Evolutionary conservation across 352 stramenopile species (phyloP).

Genomic region (Elongisporangium prolatum): DNA sequence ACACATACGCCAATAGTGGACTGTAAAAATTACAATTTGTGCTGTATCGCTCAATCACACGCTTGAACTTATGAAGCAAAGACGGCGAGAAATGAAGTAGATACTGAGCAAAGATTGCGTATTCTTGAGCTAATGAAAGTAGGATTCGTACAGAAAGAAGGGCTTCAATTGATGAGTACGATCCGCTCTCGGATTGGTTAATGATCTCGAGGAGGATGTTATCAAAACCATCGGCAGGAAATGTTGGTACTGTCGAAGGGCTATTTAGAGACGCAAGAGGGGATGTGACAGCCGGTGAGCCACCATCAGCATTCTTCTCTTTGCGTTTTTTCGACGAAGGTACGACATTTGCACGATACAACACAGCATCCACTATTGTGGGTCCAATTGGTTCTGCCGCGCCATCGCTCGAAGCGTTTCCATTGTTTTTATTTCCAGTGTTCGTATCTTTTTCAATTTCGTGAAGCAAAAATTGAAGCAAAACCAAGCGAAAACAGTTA

Average conservation of each 20-base stretch:
- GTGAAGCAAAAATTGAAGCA: slow-evolving; percentile 54
- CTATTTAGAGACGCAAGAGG: slow-evolving; percentile 8
- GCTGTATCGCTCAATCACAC: slow-evolving; percentile 36
- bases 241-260: slow-evolving; percentile 1
- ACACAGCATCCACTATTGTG: slow-evolving; percentile 40
- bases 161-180: slow-evolving; percentile 31
- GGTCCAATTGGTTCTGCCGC: slow-evolving; percentile 12
- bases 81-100: slow-evolving; percentile 25
- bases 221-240: slow-evolving; percentile 29
- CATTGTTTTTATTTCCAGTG: neutral
- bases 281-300: slow-evolving; percentile 7
- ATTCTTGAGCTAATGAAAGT: slow-evolving; percentile 49
- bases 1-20: slow-evolving; percentile 58
- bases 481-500: slow-evolving; percentile 29
- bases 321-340: slow-evolving; percentile 24
- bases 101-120: slow-evolving; percentile 42
- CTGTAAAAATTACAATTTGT: slow-evolving; percentile 46
- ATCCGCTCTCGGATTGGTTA: slow-evolving; percentile 18
- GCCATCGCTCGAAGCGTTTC: neutral
- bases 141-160: slow-evolving; percentile 46
- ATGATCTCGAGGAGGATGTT: slow-evolving; percentile 55
- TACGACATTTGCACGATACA: slow-evolving; percentile 16
- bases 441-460: slow-evolving; percentile 39
- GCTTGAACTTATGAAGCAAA: slow-evolving; percentile 35
- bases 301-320: slow-evolving; percentile 21